phyloP scores from a whole-genome alignment of 1,284 basidiomycete genomes.

The Ceratorhiza oryzae-sativae region DNA sequence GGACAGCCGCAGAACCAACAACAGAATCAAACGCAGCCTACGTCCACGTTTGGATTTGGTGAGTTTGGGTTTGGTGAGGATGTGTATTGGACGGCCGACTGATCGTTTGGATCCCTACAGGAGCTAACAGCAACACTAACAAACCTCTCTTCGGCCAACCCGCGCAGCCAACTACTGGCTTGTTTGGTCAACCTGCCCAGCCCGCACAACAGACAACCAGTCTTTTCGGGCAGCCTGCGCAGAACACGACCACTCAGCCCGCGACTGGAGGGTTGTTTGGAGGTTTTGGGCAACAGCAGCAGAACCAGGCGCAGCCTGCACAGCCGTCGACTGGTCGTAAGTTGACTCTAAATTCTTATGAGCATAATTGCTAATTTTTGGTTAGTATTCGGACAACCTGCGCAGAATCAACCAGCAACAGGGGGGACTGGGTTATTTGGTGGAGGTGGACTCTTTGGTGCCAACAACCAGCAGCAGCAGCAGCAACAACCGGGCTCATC shows the following conservation, averaged over 20 bases:
- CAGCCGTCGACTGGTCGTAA: slow-evolving; percentile 38
- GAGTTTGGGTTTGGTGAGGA: slow-evolving; percentile 1
- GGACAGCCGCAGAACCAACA: slow-evolving; percentile 50
- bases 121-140: slow-evolving; percentile 31
- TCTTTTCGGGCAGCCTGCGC: slow-evolving; percentile 58
- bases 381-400: slow-evolving; percentile 33
- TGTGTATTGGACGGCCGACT: too few species aligned
- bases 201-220: slow-evolving; percentile 48
- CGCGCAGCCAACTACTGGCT: slow-evolving; percentile 36
- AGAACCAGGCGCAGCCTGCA: slow-evolving; percentile 48
- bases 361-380: not conserved
- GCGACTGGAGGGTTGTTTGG: slow-evolving; percentile 54
- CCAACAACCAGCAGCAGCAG: slow-evolving; percentile 48
- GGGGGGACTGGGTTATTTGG: slow-evolving; percentile 44
- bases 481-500: slow-evolving; percentile 45
- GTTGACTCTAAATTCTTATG: not conserved
- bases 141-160: slow-evolving; percentile 42
- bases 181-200: slow-evolving; percentile 45
- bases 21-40: slow-evolving; percentile 45
- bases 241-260: slow-evolving; percentile 45
- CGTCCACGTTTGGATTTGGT: slow-evolving; percentile 44
- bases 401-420: slow-evolving; percentile 26
- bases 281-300: slow-evolving; percentile 40
- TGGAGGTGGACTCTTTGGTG: slow-evolving; percentile 45
- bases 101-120: slow-evolving; percentile 32